Evolutionary conservation across 1,284 basidiomycete species (phyloP), one percentile per base, ranked within the genome.

Genomic region (Cutaneotrichosporon sp.): DNA sequence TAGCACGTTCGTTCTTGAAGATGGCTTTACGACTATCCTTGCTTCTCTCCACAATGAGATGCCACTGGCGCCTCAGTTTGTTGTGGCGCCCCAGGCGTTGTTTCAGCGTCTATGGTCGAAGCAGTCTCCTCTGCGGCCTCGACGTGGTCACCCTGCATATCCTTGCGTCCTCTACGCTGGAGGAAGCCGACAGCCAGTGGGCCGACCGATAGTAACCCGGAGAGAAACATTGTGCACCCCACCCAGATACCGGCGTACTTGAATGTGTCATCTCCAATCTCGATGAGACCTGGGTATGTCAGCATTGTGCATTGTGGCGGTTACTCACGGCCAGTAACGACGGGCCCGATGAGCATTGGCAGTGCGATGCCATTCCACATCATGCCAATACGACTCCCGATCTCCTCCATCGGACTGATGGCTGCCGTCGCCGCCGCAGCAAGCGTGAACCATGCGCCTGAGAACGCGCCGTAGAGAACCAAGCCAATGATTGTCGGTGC

Each of bases 341-440:
- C 60, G 0, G 65, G 65, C 1, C 65, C 65, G 36, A 63, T 21
- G 18, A 79, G 67, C 9, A 70, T 58, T 0, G 75, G 72, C 6
- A 79, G 36, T 1, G 72, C 65, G 11, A 73, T 71, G 26, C 72
- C 56, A 9, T 65, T 69, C 75, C 76, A 79, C 62, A 79, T 65
- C 75, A 81, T 76, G 14, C 79, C 78, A 36, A 81, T 65, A 13
- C 78, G 58, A 62, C 74, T 73, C 1, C 79, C 79, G 51, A 76
- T 73, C 59, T 66, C 65, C 1, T 36, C 16, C 3, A 58, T 42
- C 2, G 65, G 65, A 11, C 62, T 61, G 21, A 67, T 64, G 40
- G 58, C 58, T 0, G 65, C 65, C 13, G 61, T 64, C 8, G 63
- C 63, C 1, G 76, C 74, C 5, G 76, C 73, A 0, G 77, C 73